Conservation (phyloP, 225 moss, liverwort and hornwort species). For the Anthoceros angustus region DNA sequence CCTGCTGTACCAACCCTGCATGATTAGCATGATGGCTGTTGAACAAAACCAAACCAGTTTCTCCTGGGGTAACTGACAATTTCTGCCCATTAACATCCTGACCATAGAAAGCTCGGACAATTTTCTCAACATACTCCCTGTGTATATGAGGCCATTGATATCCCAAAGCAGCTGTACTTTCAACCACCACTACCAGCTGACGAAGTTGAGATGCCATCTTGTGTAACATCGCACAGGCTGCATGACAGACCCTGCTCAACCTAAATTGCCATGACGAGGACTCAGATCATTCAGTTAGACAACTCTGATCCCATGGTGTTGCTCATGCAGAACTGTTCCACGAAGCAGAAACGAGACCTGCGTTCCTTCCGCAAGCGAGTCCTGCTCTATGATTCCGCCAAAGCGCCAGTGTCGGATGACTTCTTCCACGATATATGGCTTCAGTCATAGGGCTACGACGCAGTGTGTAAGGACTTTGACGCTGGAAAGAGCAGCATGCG, state of each 20-base stretch:
- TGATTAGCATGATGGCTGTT: constrained; percentile 38
- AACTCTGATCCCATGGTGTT: too few species aligned
- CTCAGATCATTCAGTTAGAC: too few species aligned
- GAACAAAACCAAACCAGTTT: constrained; percentile 76
- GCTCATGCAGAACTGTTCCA: background rate
- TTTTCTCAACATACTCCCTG: constrained; percentile 74
- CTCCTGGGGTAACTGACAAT: constrained; percentile 37
- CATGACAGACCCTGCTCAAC: background rate
- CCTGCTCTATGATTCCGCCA: background rate
- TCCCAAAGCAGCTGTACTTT: constrained; percentile 77
- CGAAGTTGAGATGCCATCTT: constrained; percentile 17
- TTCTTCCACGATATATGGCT: background rate
- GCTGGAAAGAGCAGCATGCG: too few species aligned
- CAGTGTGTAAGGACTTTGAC: too few species aligned
- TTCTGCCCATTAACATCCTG: constrained; percentile 35
- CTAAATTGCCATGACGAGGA: too few species aligned
- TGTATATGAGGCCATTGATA: constrained; percentile 51
- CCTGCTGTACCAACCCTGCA: constrained; percentile 36
- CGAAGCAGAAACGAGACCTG: background rate
- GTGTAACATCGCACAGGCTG: background rate
- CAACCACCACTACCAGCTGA: constrained; percentile 78
- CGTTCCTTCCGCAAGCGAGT: background rate
- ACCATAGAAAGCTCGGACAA: constrained; percentile 37
- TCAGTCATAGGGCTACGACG: too few species aligned
- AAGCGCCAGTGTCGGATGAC: background rate